Evolutionary conservation across 2,329 filamentous ascomycete species (phyloP).

Genomic region (Salinomyces thailandicus): DNA sequence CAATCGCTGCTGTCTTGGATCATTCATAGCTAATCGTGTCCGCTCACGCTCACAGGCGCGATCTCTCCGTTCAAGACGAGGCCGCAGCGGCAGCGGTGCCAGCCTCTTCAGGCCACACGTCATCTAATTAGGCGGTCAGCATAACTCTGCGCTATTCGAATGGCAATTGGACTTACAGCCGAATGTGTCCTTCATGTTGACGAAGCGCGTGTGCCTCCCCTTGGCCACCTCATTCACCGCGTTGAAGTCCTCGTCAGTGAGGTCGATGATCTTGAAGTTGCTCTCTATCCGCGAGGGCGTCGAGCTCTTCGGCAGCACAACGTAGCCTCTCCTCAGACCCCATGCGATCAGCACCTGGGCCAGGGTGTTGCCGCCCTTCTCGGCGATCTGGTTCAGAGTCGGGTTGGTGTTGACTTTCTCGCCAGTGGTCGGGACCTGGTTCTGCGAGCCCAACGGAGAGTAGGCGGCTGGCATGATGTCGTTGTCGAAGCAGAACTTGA

Average conservation of each 20-base stretch:
- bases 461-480: constrained; percentile 47
- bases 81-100: not conserved
- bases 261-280: constrained; percentile 54
- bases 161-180: constrained; percentile 34
- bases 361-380: constrained; percentile 47
- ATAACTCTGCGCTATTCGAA: not conserved
- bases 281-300: constrained; percentile 56
- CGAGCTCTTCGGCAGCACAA: constrained; percentile 60
- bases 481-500: constrained; percentile 48
- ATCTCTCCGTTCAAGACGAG: not conserved
- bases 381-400: constrained; percentile 48
- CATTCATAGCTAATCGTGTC: too few species aligned
- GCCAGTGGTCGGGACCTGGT: constrained; percentile 57
- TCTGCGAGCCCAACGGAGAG: constrained; percentile 54
- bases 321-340: constrained; percentile 56
- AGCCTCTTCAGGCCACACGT: constrained; percentile 45
- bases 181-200: constrained; percentile 76
- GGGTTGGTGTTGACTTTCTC: constrained; percentile 54
- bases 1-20: too few species aligned
- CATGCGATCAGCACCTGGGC: constrained; percentile 55
- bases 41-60: too few species aligned
- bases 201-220: constrained; percentile 58
- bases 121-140: not conserved
- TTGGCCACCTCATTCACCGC: constrained; percentile 54
- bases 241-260: constrained; percentile 45